These are phyloP conservation scores for Hyaloscypha bicolor DNA, from an alignment of 495 filamentous ascomycete genomes.

Conservation along the genomic window DNA sequence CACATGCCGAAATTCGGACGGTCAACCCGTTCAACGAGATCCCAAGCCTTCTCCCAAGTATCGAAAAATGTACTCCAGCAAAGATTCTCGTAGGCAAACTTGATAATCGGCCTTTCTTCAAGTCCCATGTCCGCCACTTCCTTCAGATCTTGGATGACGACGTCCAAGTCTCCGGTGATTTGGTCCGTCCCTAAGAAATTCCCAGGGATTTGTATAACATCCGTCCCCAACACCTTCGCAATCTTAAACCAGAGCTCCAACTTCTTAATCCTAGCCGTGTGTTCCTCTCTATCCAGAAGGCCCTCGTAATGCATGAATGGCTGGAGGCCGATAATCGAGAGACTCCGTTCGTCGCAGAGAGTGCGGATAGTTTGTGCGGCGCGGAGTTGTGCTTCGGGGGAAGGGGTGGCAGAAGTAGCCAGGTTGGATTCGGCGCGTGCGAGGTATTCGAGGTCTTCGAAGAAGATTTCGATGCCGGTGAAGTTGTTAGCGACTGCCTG, in stretches of 20 bases:
- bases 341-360: conserved; percentile 58
- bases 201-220: conserved; percentile 74
- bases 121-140: conserved; percentile 67
- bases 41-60: conserved; percentile 73
- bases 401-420: conserved; percentile 31
- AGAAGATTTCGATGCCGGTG: conserved; percentile 75
- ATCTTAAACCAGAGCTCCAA: conserved; percentile 70
- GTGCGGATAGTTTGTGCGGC: conserved; percentile 57
- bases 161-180: conserved; percentile 54
- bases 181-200: conserved; percentile 59
- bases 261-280: conserved; percentile 60
- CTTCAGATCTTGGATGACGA: conserved; percentile 66
- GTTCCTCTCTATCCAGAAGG: conserved; percentile 62
- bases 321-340: conserved; percentile 72
- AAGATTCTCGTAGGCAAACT: conserved; percentile 77
- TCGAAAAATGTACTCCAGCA: conserved; percentile 75
- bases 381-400: conserved; percentile 46
- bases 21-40: conserved; percentile 65
- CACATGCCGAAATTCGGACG: conserved; percentile 77
- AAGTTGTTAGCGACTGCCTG: conserved; percentile 66
- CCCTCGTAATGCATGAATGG: conserved; percentile 83
- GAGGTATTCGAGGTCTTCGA: conserved; percentile 71
- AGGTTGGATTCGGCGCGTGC: conserved; percentile 41
- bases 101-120: conserved; percentile 55
- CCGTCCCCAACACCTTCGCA: conserved; percentile 62